A percentile compares a stretch with the other conserved stretches of the same genome.
Evolutionary conservation across 805 yeast genomes (phyloP).

Genomic region (Brettanomyces sp.): DNA sequence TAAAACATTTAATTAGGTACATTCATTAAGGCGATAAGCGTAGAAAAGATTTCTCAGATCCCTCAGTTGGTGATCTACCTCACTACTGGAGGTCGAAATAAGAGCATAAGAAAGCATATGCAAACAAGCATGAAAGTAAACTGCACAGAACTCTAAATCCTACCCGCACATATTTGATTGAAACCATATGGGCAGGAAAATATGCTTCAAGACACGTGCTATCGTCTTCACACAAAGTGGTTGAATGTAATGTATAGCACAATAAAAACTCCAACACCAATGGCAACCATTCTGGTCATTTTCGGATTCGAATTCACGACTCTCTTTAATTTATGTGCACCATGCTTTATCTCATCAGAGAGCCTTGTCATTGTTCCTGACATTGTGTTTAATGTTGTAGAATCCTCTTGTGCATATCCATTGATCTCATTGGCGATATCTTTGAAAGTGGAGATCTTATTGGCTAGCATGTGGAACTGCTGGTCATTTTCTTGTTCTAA

Average conservation of each 20-base stretch:
- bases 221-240: neutral
- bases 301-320: conserved; percentile 52
- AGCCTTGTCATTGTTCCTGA: conserved; percentile 44
- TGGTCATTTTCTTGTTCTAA: conserved; percentile 45
- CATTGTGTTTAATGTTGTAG: conserved; percentile 30
- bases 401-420: conserved; percentile 49
- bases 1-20: neutral
- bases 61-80: too few relatives aligned
- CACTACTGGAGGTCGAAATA: too few relatives aligned
- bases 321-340: conserved; percentile 44
- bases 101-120: too few relatives aligned
- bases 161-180: too few relatives aligned
- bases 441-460: conserved; percentile 55
- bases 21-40: neutral
- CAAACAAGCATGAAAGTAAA: too few relatives aligned
- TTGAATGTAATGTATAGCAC: conserved; percentile 32
- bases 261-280: conserved; percentile 45
- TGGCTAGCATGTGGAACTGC: conserved; percentile 53
- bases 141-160: too few relatives aligned
- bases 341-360: conserved; percentile 37
- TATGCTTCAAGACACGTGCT: too few relatives aligned
- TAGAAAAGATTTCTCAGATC: neutral
- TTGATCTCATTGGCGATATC: conserved; percentile 62
- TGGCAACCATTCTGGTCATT: conserved; percentile 48
- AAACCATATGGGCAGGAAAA: neutral